Percentiles rank a stretch among this genome's conserved stretches.
Conservation (phyloP, 106 monocot species). For the Acorus calamus region DNA sequence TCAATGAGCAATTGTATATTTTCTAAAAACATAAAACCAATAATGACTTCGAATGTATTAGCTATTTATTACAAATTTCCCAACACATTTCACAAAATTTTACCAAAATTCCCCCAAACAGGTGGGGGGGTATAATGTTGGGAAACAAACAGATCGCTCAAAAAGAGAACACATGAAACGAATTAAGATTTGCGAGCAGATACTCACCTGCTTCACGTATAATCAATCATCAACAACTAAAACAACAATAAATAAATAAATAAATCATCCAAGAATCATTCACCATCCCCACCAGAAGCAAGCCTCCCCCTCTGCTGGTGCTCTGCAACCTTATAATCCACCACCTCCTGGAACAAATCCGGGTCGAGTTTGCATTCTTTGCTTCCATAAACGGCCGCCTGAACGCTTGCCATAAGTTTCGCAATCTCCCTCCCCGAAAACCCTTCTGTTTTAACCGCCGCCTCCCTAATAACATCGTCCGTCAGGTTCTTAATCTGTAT, state of each 20-base stretch:
- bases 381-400: constrained; percentile 93
- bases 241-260: too few species aligned
- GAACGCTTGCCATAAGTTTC: constrained; percentile 85
- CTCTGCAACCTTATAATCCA: constrained; percentile 95
- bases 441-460: constrained; percentile 70
- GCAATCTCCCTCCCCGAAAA: constrained; percentile 97
- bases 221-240: too few species aligned
- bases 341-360: constrained; percentile 58
- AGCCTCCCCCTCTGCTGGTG: constrained; percentile 78
- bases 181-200: constrained; percentile 1
- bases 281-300: constrained; percentile 27
- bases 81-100: too few species aligned
- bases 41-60: too few species aligned
- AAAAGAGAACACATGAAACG: not conserved
- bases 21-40: too few species aligned
- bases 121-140: too few species aligned
- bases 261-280: constrained; percentile 4
- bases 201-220: constrained; percentile 7
- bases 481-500: constrained; percentile 66
- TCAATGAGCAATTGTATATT: too few species aligned
- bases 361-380: constrained; percentile 69
- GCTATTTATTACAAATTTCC: too few species aligned
- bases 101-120: too few species aligned
- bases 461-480: constrained; percentile 69
- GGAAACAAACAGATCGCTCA: too few species aligned